phyloP scores from a whole-genome alignment of 805 yeast genomes.

The Hanseniaspora occidentalis region DNA sequence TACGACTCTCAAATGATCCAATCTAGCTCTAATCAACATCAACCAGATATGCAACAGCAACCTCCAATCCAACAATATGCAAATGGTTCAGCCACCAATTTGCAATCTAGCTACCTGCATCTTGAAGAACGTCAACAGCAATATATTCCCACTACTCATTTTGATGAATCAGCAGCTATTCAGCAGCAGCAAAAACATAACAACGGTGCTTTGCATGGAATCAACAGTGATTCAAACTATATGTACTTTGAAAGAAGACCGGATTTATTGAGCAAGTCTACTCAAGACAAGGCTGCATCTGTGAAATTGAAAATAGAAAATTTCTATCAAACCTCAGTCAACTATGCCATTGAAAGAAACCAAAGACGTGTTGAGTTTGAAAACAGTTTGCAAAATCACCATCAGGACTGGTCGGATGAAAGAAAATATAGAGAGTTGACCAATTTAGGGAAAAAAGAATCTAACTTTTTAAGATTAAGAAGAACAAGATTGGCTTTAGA shows the following conservation, averaged over 20 bases:
- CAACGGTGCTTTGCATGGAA: not conserved
- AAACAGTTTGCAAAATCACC: conserved; percentile 40
- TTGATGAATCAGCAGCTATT: conserved; percentile 8
- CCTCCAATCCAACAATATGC: not conserved
- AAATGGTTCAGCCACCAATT: not conserved
- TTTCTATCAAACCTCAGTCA: conserved; percentile 72
- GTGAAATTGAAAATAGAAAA: conserved; percentile 73
- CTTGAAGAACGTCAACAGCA: conserved; percentile 17
- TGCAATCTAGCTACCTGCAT: conserved; percentile 4
- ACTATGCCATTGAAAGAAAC: conserved; percentile 90
- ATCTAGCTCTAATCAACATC: not conserved
- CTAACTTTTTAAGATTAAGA: conserved; percentile 71
- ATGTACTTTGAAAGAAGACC: conserved; percentile 78
- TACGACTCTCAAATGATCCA: not conserved
- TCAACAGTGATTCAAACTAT: conserved; percentile 28
- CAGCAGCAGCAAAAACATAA: conserved; percentile 8
- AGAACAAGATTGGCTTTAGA: conserved; percentile 73
- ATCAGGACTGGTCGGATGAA: conserved; percentile 72
- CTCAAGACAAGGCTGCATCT: conserved; percentile 78
- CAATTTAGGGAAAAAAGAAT: conserved; percentile 77
- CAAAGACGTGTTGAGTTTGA: conserved; percentile 84
- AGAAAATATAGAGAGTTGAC: conserved; percentile 71
- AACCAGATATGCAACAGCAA: not conserved
- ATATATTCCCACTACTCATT: conserved; percentile 6
- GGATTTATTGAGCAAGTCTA: conserved; percentile 52